phyloP scores from a whole-genome alignment of 495 filamentous ascomycete species.

The Talaromyces stipitatus region DNA sequence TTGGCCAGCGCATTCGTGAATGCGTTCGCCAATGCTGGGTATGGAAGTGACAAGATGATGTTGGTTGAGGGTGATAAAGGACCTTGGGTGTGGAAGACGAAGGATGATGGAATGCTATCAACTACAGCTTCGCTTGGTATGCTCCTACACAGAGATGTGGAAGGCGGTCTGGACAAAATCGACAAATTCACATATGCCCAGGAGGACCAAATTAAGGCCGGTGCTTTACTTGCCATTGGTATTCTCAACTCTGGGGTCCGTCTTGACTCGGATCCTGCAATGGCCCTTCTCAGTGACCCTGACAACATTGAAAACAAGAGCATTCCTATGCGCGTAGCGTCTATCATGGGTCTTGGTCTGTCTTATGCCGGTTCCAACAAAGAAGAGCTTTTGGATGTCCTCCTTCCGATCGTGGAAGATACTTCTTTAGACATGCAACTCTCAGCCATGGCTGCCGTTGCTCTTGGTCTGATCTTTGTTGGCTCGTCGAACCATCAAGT shows the following conservation, averaged over 20 bases:
- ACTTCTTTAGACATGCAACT: conserved; percentile 82
- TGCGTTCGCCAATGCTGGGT: conserved; percentile 91
- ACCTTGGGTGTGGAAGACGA: conserved; percentile 98
- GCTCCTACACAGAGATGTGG: conserved; percentile 84
- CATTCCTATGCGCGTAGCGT: conserved; percentile 63
- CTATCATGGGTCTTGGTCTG: conserved; percentile 93
- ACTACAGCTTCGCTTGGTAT: conserved; percentile 90
- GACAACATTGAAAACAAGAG: conserved; percentile 72
- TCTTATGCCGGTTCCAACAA: conserved; percentile 90
- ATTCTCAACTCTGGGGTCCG: conserved; percentile 90
- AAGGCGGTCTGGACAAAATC: conserved; percentile 80
- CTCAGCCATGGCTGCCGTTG: conserved; percentile 90
- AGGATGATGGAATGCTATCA: conserved; percentile 95
- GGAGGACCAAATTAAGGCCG: conserved; percentile 84
- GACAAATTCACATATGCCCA: conserved; percentile 81
- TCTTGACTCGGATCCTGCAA: conserved; percentile 74
- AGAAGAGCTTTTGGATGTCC: conserved; percentile 67
- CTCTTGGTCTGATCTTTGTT: conserved; percentile 85
- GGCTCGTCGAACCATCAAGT: conserved; percentile 85
- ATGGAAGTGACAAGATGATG: conserved; percentile 96
- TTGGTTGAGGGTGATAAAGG: conserved; percentile 69
- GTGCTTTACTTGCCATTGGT: conserved; percentile 81
- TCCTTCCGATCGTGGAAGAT: conserved; percentile 82
- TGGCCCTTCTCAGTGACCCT: conserved; percentile 73
- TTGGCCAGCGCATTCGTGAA: conserved; percentile 95